A percentile compares a stretch with the other conserved stretches of the same genome.
Evolutionary conservation across 768 basidiomycete genomes (phyloP).

Genomic region (Hortiboletus flavorubellus): DNA sequence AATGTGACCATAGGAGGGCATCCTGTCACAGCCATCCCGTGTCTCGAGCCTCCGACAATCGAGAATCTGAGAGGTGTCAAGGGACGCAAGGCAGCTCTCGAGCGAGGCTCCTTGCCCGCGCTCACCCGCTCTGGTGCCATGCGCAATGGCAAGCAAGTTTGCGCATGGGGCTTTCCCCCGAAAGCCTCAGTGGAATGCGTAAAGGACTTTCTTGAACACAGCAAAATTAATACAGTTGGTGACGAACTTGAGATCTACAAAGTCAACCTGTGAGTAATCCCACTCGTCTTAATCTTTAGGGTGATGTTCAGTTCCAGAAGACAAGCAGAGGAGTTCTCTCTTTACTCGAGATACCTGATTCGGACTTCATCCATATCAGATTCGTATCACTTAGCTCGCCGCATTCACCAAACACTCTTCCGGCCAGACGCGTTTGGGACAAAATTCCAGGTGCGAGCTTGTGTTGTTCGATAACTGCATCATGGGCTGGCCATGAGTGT

Average conservation of each 20-base stretch:
- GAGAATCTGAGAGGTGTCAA: slow-evolving; percentile 36
- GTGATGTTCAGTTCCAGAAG: slow-evolving; percentile 23
- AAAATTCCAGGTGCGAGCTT: slow-evolving; percentile 45
- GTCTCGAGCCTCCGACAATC: slow-evolving; percentile 22
- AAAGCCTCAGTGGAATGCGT: slow-evolving; percentile 37
- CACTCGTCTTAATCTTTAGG: background rate
- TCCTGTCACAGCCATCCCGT: slow-evolving; percentile 36
- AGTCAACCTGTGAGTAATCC: slow-evolving; percentile 44
- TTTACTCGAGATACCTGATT: slow-evolving; percentile 53
- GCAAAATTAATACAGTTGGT: slow-evolving; percentile 39
- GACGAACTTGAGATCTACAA: slow-evolving; percentile 48
- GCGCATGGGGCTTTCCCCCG: slow-evolving; percentile 60
- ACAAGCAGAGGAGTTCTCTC: slow-evolving; percentile 37
- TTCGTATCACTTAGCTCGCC: slow-evolving; percentile 65
- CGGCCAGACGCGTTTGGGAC: slow-evolving; percentile 34
- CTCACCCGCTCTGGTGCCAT: slow-evolving; percentile 52
- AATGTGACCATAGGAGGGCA: slow-evolving; percentile 46
- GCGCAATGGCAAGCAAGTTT: slow-evolving; percentile 51
- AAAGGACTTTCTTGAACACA: slow-evolving; percentile 40
- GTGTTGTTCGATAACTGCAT: slow-evolving; percentile 45
- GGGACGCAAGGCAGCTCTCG: slow-evolving; percentile 39
- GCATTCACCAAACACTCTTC: slow-evolving; percentile 56
- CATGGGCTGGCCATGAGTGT: background rate
- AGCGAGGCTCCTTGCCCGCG: slow-evolving; percentile 34
- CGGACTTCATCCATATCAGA: slow-evolving; percentile 56